Evolutionary conservation across 2,329 filamentous ascomycete species (phyloP).

Genomic region (Fulvia fulva): DNA sequence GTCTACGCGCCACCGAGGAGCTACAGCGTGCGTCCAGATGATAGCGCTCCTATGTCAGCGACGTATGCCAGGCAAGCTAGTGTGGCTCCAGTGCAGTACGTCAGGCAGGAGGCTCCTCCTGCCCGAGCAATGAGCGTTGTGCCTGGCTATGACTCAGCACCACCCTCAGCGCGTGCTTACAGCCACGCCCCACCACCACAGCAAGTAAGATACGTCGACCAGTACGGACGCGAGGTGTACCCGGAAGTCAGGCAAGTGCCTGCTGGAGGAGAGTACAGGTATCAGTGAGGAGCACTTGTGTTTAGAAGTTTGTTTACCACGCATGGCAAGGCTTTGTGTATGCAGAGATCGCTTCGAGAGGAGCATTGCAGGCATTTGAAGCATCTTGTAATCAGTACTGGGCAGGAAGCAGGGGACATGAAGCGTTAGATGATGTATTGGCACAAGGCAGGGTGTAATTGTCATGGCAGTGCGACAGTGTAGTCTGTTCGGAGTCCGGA

Average conservation of each 20-base stretch:
- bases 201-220: constrained; percentile 40
- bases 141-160: constrained; percentile 29
- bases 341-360: not conserved
- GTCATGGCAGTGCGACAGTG: not conserved
- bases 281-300: constrained; percentile 16
- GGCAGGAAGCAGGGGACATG: not conserved
- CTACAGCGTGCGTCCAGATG: constrained; percentile 46
- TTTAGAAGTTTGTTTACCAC: not conserved
- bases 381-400: constrained; percentile 3
- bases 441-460: not conserved
- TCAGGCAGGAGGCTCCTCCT: constrained; percentile 24
- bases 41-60: constrained; percentile 42
- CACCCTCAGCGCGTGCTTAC: constrained; percentile 10
- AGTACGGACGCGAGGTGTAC: constrained; percentile 34
- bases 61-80: constrained; percentile 32
- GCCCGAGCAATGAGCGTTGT: constrained; percentile 40
- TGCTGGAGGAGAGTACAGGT: constrained; percentile 24
- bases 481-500: not conserved
- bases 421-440: not conserved
- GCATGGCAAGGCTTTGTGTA: constrained; percentile 2
- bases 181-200: constrained; percentile 19
- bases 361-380: constrained; percentile 1
- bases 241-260: constrained; percentile 25
- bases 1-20: constrained; percentile 23
- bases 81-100: constrained; percentile 41